These are phyloP conservation scores for Trichoderma simmonsii DNA, from an alignment of 2,329 filamentous ascomycete genomes.

Conservation along the genomic window DNA sequence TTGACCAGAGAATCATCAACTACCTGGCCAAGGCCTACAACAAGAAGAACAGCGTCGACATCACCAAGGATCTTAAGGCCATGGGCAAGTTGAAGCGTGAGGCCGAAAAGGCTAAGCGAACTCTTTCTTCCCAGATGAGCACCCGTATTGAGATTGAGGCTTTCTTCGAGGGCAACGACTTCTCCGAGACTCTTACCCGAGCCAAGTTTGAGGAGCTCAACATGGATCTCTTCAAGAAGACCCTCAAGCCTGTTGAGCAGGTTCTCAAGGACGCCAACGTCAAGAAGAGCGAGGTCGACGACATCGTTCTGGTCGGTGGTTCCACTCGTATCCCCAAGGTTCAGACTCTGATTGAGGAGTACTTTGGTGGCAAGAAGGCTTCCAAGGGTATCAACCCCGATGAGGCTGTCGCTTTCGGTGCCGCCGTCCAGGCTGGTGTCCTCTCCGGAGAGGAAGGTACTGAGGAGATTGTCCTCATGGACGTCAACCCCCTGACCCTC, in stretches of 20 bases:
- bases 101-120: conserved; percentile 99
- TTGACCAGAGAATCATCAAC: conserved; percentile 96
- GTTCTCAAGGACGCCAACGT: conserved; percentile 97
- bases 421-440: conserved; percentile 94
- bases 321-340: conserved; percentile 99
- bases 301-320: conserved; percentile 97
- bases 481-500: conserved; percentile 93
- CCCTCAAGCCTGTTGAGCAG: conserved; percentile 96
- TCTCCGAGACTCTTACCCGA: conserved; percentile 95
- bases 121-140: conserved; percentile 89
- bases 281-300: conserved; percentile 91
- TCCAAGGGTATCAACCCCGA: conserved; percentile 99
- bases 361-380: conserved; percentile 91
- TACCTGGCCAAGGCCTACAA: conserved; percentile 97
- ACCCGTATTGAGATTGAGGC: conserved; percentile 95
- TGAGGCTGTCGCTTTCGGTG: conserved; percentile 97
- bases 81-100: conserved; percentile 99
- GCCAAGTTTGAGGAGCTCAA: conserved; percentile 99
- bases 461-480: conserved; percentile 84
- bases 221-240: conserved; percentile 99
- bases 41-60: conserved; percentile 92
- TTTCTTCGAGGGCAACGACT: conserved; percentile 95
- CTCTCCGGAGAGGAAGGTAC: conserved; percentile 84
- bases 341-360: conserved; percentile 90
- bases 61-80: conserved; percentile 92